A percentile compares a stretch with the other conserved stretches of the same genome.
These are phyloP conservation scores for Lactifluus echinatus DNA, from an alignment of 768 basidiomycete genomes.

Conservation along the genomic window DNA sequence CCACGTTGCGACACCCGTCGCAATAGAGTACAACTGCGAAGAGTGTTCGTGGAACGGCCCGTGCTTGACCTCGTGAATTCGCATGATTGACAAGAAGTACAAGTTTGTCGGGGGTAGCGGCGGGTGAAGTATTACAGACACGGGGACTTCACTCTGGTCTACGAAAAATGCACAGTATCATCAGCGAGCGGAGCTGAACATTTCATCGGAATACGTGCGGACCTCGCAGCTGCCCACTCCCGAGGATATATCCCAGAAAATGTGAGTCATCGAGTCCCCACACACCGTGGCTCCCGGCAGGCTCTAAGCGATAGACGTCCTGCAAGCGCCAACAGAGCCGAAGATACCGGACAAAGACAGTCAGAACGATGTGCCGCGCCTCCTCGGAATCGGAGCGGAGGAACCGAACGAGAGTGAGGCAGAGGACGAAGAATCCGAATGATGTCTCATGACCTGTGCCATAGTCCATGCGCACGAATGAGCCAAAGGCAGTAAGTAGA, in stretches of 20 bases:
- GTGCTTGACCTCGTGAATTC: conserved; percentile 71
- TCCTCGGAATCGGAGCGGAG: conserved; percentile 48
- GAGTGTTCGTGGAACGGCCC: conserved; percentile 93
- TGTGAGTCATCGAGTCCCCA: conserved; percentile 95
- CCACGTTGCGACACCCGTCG: conserved; percentile 82
- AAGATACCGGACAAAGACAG: conserved; percentile 71
- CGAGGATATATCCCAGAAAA: conserved; percentile 86
- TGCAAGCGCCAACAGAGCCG: conserved; percentile 79
- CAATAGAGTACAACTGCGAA: conserved; percentile 81
- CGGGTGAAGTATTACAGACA: conserved; percentile 51
- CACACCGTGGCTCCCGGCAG: conserved; percentile 95
- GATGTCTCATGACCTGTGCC: conserved; percentile 94
- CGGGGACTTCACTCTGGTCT: conserved; percentile 61
- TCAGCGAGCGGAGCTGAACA: background rate
- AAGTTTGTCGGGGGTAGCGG: conserved; percentile 61
- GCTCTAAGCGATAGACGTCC: conserved; percentile 84
- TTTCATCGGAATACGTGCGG: conserved; percentile 13
- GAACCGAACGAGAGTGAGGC: conserved; percentile 60
- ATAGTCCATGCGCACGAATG: conserved; percentile 87
- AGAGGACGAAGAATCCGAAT: conserved; percentile 71
- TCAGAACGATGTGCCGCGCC: conserved; percentile 51
- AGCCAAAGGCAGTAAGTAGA: conserved; percentile 78
- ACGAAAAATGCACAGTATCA: conserved; percentile 1
- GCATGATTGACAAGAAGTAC: conserved; percentile 69
- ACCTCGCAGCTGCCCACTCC: conserved; percentile 84